Percentiles rank a stretch among this genome's conserved stretches.
phyloP scores from a whole-genome alignment of 1,284 basidiomycete genomes.

The Trametes hirsuta region DNA sequence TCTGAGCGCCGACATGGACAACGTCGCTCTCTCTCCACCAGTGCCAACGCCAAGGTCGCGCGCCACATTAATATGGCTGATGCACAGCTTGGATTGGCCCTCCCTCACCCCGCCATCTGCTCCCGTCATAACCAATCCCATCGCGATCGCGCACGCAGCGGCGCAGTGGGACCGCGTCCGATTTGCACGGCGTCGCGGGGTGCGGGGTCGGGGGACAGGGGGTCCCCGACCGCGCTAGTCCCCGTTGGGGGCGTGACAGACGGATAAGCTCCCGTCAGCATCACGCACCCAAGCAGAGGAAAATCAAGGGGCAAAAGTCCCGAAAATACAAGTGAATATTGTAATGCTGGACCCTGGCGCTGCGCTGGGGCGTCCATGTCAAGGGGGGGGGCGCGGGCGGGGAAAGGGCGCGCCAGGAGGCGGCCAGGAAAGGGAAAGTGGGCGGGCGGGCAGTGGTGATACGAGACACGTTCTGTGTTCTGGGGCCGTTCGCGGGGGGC shows the following conservation, averaged over 20 bases:
- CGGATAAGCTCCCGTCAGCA: constrained; percentile 1
- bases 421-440: constrained; percentile 10
- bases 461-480: constrained; percentile 12
- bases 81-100: constrained; percentile 6
- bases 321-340: not conserved
- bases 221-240: constrained; percentile 6
- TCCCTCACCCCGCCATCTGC: not conserved
- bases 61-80: constrained; percentile 12
- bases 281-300: not conserved
- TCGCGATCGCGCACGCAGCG: not conserved
- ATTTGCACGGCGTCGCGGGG: not conserved
- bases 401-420: constrained; percentile 8
- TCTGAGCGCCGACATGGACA: constrained; percentile 2
- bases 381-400: not conserved
- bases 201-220: not conserved
- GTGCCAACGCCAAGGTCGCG: not conserved
- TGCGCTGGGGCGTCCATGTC: not conserved
- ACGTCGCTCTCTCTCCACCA: no score
- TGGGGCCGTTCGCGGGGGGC: constrained; percentile 8
- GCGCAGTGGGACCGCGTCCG: not conserved
- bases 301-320: not conserved
- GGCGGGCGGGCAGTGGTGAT: not conserved
- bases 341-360: not conserved
- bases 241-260: constrained; percentile 9
- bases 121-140: not conserved